These are phyloP conservation scores for Chamaenerion angustifolium DNA, from an alignment of 345 rosid species.

Conservation along the genomic window DNA sequence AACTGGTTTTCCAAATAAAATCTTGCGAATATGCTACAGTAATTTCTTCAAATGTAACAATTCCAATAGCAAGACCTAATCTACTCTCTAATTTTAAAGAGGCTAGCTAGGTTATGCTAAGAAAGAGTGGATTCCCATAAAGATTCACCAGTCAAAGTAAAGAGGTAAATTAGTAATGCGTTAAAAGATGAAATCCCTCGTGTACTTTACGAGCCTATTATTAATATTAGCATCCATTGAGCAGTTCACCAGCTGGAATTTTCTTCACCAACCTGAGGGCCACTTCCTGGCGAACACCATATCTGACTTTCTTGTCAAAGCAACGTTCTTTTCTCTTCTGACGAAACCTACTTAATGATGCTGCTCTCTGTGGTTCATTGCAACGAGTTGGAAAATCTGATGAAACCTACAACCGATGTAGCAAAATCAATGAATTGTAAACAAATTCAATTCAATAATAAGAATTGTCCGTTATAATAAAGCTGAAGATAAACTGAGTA, in stretches of 20 bases:
- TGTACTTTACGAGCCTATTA: no score
- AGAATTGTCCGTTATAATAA: no score
- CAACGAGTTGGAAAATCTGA: slow-evolving; percentile 47
- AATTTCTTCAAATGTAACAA: no score
- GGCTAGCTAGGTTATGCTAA: no score
- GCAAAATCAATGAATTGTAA: background rate
- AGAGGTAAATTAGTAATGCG: no score
- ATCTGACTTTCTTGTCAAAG: slow-evolving; percentile 90
- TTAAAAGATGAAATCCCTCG: no score
- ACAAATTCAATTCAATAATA: background rate
- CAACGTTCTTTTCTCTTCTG: slow-evolving; percentile 90
- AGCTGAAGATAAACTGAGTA: slow-evolving; percentile 8
- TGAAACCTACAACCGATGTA: slow-evolving; percentile 19
- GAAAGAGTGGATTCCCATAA: no score
- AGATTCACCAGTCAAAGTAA: no score
- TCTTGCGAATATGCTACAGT: no score
- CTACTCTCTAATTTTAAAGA: no score
- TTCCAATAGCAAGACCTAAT: no score
- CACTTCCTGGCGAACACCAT: slow-evolving; percentile 92
- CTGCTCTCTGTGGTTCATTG: slow-evolving; percentile 77
- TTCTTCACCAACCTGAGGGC: slow-evolving; percentile 52
- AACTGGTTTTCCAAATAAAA: no score
- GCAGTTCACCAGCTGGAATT: background rate
- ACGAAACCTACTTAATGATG: slow-evolving; percentile 73
- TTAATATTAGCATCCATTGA: background rate